Conservation (phyloP, 2,329 filamentous ascomycete genomes). For the Botryotinia calthae region DNA sequence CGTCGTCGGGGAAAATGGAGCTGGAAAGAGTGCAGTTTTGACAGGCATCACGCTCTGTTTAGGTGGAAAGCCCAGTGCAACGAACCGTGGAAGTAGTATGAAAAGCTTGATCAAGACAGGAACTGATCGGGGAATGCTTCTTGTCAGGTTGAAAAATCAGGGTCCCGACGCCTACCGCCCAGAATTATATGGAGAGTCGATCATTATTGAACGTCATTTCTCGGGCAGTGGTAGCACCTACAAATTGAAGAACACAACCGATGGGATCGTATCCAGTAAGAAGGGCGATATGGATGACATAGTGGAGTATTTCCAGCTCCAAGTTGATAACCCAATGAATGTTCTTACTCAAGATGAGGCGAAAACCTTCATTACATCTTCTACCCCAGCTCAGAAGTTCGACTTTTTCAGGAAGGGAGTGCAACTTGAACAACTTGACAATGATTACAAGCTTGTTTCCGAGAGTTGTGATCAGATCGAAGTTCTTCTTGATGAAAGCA, state of each 20-base stretch:
- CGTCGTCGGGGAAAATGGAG: constrained; percentile 95
- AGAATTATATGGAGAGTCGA: constrained; percentile 77
- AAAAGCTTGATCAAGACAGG: constrained; percentile 92
- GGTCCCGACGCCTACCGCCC: constrained; percentile 81
- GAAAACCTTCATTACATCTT: constrained; percentile 85
- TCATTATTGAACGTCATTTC: constrained; percentile 90
- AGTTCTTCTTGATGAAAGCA: constrained; percentile 57
- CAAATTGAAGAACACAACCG: constrained; percentile 75
- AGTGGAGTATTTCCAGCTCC: constrained; percentile 85
- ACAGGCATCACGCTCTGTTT: constrained; percentile 91
- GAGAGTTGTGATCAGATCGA: constrained; percentile 74
- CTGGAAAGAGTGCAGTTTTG: constrained; percentile 92
- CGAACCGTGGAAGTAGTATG: constrained; percentile 85
- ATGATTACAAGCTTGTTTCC: constrained; percentile 82
- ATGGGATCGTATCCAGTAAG: constrained; percentile 73
- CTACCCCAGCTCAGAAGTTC: constrained; percentile 82
- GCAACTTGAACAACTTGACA: constrained; percentile 85
- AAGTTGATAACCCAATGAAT: constrained; percentile 96
- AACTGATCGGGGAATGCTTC: constrained; percentile 69
- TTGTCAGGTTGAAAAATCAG: constrained; percentile 87
- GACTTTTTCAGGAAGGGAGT: constrained; percentile 95
- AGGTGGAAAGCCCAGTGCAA: constrained; percentile 90
- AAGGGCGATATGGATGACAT: constrained; percentile 89
- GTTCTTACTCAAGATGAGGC: constrained; percentile 95
- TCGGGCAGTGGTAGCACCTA: constrained; percentile 70